Conservation (phyloP, 108 stramenopile species). For the Pelagomonas calceolata region DNA sequence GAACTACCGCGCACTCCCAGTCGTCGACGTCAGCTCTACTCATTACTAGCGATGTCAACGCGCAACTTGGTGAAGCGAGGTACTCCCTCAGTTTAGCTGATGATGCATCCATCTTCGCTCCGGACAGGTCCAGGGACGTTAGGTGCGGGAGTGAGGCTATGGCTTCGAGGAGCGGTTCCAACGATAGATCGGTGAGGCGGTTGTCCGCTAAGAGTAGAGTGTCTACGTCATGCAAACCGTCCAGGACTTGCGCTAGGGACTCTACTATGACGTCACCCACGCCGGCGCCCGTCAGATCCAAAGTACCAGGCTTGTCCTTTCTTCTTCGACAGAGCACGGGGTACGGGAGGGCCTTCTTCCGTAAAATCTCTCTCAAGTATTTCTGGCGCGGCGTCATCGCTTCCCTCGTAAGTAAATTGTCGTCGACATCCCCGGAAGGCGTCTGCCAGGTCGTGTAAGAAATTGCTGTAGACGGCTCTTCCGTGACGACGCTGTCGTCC, state of each 20-base stretch:
- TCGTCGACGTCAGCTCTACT: slow-evolving; percentile 23
- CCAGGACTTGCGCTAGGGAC: not conserved
- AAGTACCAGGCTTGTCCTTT: not conserved
- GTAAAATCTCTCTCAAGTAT: too few relatives aligned
- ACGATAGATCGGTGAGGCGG: slow-evolving; percentile 16
- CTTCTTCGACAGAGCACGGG: too few relatives aligned
- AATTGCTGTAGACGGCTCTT: too few relatives aligned
- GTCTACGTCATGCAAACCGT: not conserved
- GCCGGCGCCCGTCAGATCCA: slow-evolving; percentile 6
- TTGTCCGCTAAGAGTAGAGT: slow-evolving; percentile 11
- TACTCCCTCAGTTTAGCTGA: slow-evolving; percentile 7
- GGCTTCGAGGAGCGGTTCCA: slow-evolving; percentile 13
- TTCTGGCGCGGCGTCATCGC: too few relatives aligned
- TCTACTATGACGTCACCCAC: not conserved
- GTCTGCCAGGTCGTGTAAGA: too few relatives aligned
- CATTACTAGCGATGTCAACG: slow-evolving; percentile 2
- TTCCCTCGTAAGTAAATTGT: too few relatives aligned
- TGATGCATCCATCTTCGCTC: slow-evolving; percentile 12
- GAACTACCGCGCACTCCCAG: slow-evolving; percentile 17
- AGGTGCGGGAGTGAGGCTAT: slow-evolving; percentile 1
- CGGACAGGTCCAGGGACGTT: slow-evolving; percentile 10
- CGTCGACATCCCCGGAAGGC: too few relatives aligned
- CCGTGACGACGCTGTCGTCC: too few relatives aligned
- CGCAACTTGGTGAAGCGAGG: not conserved
- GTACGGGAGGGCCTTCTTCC: too few relatives aligned